phyloP scores from a whole-genome alignment of 1,284 basidiomycete genomes.

The Ganoderma leucocontextum region DNA sequence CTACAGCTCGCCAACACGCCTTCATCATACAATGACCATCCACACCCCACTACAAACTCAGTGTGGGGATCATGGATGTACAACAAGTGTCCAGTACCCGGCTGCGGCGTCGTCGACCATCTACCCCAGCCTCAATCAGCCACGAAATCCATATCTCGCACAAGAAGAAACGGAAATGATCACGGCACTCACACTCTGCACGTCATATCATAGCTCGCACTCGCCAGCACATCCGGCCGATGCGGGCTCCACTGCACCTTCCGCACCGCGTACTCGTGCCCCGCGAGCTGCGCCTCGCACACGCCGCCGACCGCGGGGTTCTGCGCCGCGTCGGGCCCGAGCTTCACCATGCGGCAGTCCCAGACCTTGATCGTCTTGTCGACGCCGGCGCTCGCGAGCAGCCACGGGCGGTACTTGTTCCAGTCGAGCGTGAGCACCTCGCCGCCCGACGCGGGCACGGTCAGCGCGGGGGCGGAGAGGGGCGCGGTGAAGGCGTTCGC shows the following conservation, averaged over 20 bases:
- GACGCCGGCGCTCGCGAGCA: constrained; percentile 83
- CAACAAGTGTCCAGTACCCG: constrained; percentile 63
- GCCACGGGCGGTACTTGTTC: constrained; percentile 90
- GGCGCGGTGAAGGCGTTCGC: constrained; percentile 68
- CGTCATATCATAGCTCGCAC: constrained; percentile 96
- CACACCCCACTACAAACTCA: constrained; percentile 93
- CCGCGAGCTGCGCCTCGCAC: constrained; percentile 72
- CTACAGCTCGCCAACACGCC: constrained; percentile 87
- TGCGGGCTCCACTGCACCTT: constrained; percentile 85
- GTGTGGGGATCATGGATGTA: constrained; percentile 88
- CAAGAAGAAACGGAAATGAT: too few species aligned
- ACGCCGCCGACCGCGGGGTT: constrained; percentile 63
- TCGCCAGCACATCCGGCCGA: constrained; percentile 80
- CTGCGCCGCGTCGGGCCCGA: constrained; percentile 47
- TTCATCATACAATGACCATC: constrained; percentile 90
- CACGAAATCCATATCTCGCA: not conserved
- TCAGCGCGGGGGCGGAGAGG: constrained; percentile 69
- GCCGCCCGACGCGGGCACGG: constrained; percentile 73
- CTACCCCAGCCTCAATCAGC: constrained; percentile 45
- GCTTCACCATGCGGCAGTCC: constrained; percentile 85
- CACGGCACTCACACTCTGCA: constrained; percentile 80
- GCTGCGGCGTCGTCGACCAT: constrained; percentile 67
- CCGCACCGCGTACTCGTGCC: constrained; percentile 85
- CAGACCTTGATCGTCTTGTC: constrained; percentile 85
- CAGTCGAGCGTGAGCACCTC: constrained; percentile 87